A percentile compares a stretch with the other conserved stretches of the same genome.
Conservation (phyloP, 164 flowering plant species). For the Euptelea pleiosperma region DNA sequence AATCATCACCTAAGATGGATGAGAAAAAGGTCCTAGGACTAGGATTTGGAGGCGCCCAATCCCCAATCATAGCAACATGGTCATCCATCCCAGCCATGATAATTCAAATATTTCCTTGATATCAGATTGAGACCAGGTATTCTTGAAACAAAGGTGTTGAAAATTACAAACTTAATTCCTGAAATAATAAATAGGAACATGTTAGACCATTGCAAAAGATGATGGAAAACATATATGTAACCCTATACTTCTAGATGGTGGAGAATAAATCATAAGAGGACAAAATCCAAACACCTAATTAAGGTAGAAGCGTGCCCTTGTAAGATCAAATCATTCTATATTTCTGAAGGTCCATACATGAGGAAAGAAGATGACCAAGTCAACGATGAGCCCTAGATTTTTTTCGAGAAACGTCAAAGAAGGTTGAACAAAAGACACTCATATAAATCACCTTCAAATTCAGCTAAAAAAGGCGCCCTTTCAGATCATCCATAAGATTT, state of each 20-base stretch:
- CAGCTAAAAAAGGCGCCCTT: no score
- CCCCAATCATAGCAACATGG: slow-evolving; percentile 55
- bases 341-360: neutral
- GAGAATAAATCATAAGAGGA: no score
- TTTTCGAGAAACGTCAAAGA: neutral
- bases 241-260: no score
- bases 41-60: slow-evolving; percentile 65
- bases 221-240: no score
- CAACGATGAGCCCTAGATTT: neutral
- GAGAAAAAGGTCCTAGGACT: slow-evolving; percentile 54
- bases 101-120: slow-evolving; percentile 1
- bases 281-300: no score
- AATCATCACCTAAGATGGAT: slow-evolving; percentile 38
- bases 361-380: neutral
- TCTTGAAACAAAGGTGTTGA: neutral
- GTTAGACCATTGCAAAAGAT: no score
- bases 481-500: no score
- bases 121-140: neutral
- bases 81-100: slow-evolving; percentile 62
- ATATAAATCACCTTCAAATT: neutral
- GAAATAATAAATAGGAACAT: no score
- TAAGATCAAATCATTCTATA: neutral
- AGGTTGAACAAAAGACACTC: neutral
- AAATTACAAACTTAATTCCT: neutral
- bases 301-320: no score